Conservation (phyloP, 176 grass and related monocot species). For the Oryza punctata region DNA sequence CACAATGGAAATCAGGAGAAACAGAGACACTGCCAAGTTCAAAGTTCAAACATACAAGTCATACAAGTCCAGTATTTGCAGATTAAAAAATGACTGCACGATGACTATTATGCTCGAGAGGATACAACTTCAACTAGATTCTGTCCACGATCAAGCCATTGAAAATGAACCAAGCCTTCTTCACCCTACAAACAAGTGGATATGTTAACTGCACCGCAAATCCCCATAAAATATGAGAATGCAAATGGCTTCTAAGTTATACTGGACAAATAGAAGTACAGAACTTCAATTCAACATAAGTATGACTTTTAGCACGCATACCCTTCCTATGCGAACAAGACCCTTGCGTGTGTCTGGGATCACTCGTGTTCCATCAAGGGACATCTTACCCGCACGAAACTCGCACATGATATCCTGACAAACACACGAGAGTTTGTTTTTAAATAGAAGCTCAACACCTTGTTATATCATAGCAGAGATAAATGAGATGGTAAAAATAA, state of each 20-base stretch:
- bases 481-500: constrained; percentile 8
- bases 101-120: constrained; percentile 32
- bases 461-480: background rate
- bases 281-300: constrained; percentile 12
- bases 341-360: constrained; percentile 87
- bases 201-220: constrained; percentile 15
- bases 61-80: constrained; percentile 4
- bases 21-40: constrained; percentile 17
- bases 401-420: constrained; percentile 86
- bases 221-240: constrained; percentile 5
- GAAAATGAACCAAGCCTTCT: constrained; percentile 98
- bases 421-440: constrained; percentile 26
- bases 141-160: constrained; percentile 89
- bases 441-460: background rate
- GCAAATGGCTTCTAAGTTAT: constrained; percentile 19
- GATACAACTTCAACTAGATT: constrained; percentile 92
- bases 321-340: constrained; percentile 88
- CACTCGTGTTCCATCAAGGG: constrained; percentile 65
- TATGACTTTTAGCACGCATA: constrained; percentile 43
- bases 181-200: constrained; percentile 73
- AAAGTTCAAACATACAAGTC: constrained; percentile 24
- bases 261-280: constrained; percentile 19
- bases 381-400: constrained; percentile 97
- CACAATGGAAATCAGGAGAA: constrained; percentile 21
- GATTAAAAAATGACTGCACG: background rate